Base-by-base conservation (phyloP, 352 stramenopile species). In the Phytopythium sindhum region DNA sequence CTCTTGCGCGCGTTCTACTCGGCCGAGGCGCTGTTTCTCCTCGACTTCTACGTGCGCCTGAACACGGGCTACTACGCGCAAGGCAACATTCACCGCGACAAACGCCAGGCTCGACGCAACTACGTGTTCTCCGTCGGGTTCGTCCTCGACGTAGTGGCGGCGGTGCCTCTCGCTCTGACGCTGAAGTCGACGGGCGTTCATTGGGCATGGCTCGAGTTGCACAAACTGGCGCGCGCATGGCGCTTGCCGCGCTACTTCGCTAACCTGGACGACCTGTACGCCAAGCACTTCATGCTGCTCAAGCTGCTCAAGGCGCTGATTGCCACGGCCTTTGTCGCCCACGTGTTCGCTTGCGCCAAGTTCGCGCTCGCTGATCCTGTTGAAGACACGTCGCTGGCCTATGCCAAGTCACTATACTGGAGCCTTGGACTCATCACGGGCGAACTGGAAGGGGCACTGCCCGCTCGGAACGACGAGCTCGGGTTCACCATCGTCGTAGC, bases 41-140 rank as follows among this genome's bases (percentile, higher is more conserved):
- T 62, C 24, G 77, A 90, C 63, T 73, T 90, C 54, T 81, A 75
- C 64, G 70, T 90, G n/a, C 68, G 85, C 47, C 35, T 81, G 28
- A 75, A 88, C 63, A 86, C 75, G 21, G 78, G 81, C 15, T 88
- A 77, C 58, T 88, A 90, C 63, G 63, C 85, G 45, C 68, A 74
- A 47, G 75, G 79, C 57, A 82, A 83, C 37, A 73, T 88, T 11
- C 64, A 74, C 24, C 72, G 70, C 1, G 78, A 88, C 53, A 72
- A 67, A 41, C 64, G 58, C 2, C 76, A 69, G n/a, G 65, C 80
- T 11, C 66, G 76, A 4, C 50, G 48, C 24, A 83, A 77, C 26
- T 88, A 84, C 60, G 33, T 88, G 21, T 58, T 17, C 15, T 89
- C 77, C 4, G 15, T 55, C 0, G 70, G 68, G 2, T 90, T 90